Evolutionary conservation across 768 basidiomycete genomes (phyloP), one percentile per base, ranked within the genome.

Genomic region (Xerocomellus intermedius): DNA sequence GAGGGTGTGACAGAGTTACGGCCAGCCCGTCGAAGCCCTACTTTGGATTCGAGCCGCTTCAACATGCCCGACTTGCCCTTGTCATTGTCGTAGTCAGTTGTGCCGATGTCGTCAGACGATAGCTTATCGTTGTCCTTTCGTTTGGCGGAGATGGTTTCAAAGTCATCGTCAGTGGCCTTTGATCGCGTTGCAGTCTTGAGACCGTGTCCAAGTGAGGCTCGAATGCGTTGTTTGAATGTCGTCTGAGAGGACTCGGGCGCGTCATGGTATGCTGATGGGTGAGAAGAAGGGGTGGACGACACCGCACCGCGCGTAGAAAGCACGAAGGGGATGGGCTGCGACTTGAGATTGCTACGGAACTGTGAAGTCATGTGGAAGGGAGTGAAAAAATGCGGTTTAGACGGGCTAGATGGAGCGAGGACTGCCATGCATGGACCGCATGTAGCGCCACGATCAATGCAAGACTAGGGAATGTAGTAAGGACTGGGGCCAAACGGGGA

Each of bases 151-250:
- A 79, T 63, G 41, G 79, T 70, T 41, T 78, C 76, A 60, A 77
- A 75, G 43, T 51, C 58, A 41, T 82, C 77, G 59, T 78, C 79
- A 36, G 64, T 79, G 21, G 65, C 69, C 73, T 75, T 82, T 35
- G 84, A 81, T 50, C 83, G 78, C 12, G 85, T 84, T 48, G 84
- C 85, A 13, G 80, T 79, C 47, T 84, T 81, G 37, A 89, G 59
- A 62, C 81, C 84, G 59, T 87, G 83, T 63, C 86, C 86, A 22
- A 90, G 70, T 6, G 85, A 82, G 3, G 85, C 82, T 52, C 84
- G 82, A 53, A 89, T 71, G 39, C 85, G 82, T 63, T 80, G 65
- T 10, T 42, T 80, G 65, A 89, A 83, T 6, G 84, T 76, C 63
- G 77, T 83, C 38, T 79, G 75, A 0, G 74, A 66, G 17, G 78